These are phyloP conservation scores for Sporothrix inflata DNA, from an alignment of 2,329 filamentous ascomycete species.

Conservation along the genomic window DNA sequence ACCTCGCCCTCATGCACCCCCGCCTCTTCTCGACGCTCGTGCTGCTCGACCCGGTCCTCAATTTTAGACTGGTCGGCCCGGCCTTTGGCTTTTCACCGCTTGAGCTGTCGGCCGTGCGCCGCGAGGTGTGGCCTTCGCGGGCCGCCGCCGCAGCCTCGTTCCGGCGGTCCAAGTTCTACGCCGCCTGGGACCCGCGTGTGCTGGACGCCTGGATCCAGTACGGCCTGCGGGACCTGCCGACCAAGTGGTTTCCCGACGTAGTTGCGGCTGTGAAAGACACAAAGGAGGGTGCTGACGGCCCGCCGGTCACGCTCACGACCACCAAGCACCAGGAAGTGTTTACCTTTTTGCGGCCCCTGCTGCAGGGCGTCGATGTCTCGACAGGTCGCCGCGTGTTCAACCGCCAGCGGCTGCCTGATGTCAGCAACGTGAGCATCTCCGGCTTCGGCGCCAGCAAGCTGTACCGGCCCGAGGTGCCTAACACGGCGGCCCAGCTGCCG, in stretches of 20 bases:
- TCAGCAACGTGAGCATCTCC: constrained; percentile 45
- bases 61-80: constrained; percentile 55
- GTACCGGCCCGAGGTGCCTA: constrained; percentile 67
- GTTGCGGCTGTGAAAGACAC: constrained; percentile 22
- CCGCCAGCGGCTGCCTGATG: constrained; percentile 50
- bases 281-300: constrained; percentile 42
- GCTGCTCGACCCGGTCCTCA: constrained; percentile 84
- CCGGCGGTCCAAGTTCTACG: constrained; percentile 73
- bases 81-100: constrained; percentile 49
- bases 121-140: constrained; percentile 81
- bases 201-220: constrained; percentile 72
- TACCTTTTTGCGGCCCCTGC: constrained; percentile 70
- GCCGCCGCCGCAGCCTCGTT: constrained; percentile 69
- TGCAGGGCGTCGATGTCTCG: constrained; percentile 46
- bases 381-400: constrained; percentile 46
- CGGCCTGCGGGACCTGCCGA: constrained; percentile 76
- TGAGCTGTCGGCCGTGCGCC: constrained; percentile 68
- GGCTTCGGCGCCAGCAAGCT: constrained; percentile 54
- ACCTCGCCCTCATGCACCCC: constrained; percentile 76
- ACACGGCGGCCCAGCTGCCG: constrained; percentile 60
- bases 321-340: constrained; percentile 88
- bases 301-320: constrained; percentile 69
- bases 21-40: constrained; percentile 76
- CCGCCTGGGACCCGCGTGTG: constrained; percentile 78
- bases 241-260: constrained; percentile 56